Percentiles rank a stretch among this genome's conserved stretches.
These are phyloP conservation scores for Penicillium parvum DNA, from an alignment of 495 filamentous ascomycete species.

Conservation along the genomic window DNA sequence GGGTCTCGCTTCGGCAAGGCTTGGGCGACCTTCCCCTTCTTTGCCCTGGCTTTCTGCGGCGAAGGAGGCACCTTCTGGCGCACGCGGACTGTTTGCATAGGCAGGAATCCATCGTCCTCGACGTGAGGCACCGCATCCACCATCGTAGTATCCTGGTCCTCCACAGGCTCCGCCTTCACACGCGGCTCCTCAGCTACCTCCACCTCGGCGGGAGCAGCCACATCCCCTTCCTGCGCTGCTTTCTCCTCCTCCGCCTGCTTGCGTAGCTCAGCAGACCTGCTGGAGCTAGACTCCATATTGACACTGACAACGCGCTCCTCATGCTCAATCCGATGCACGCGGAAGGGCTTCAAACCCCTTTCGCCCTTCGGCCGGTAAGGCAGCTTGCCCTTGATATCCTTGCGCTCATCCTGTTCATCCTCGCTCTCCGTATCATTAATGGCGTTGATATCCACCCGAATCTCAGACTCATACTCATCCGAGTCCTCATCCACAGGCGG, in stretches of 20 bases:
- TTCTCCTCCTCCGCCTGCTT: slow-evolving; percentile 32
- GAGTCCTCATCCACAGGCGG: slow-evolving; percentile 24
- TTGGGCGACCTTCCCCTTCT: slow-evolving; percentile 11
- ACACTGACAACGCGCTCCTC: slow-evolving; percentile 46
- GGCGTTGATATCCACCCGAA: slow-evolving; percentile 44
- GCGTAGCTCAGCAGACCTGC: slow-evolving; percentile 40
- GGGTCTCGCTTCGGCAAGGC: slow-evolving; percentile 24
- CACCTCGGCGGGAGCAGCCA: slow-evolving; percentile 22
- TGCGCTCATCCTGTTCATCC: slow-evolving; percentile 22
- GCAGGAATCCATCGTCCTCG: slow-evolving; percentile 39
- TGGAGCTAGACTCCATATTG: slow-evolving; percentile 49
- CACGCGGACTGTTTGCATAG: slow-evolving; percentile 37
- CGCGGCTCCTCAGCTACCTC: slow-evolving; percentile 13
- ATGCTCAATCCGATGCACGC: slow-evolving; percentile 49
- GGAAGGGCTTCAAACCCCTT: slow-evolving; percentile 44
- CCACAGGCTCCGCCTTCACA: slow-evolving; percentile 45
- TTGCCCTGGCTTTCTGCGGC: not conserved
- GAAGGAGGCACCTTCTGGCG: slow-evolving; percentile 30
- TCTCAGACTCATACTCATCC: slow-evolving; percentile 39
- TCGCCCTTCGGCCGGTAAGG: slow-evolving; percentile 28
- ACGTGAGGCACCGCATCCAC: slow-evolving; percentile 27
- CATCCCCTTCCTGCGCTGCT: slow-evolving; percentile 22
- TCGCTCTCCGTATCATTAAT: slow-evolving; percentile 47
- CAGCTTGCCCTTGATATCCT: slow-evolving; percentile 33
- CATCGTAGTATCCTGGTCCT: slow-evolving; percentile 38